Percentiles rank a stretch among this genome's conserved stretches.
Evolutionary conservation across 768 basidiomycete species (phyloP).

Genomic region (Lactarius deliciosus): DNA sequence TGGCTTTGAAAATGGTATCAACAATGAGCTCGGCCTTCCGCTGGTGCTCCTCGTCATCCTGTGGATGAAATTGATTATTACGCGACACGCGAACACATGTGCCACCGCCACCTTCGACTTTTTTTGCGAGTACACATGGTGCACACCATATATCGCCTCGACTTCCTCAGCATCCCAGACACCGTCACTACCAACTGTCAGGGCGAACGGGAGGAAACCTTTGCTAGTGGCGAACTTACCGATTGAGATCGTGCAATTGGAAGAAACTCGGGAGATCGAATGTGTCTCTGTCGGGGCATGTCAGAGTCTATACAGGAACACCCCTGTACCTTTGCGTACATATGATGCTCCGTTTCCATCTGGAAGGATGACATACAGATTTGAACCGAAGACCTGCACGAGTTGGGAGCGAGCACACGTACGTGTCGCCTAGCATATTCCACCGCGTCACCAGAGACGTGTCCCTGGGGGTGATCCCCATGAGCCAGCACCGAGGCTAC

Average conservation of each 20-base stretch:
- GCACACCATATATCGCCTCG: slow-evolving; percentile 94
- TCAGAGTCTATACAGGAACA: slow-evolving; percentile 13
- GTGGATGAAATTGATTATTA: not conserved
- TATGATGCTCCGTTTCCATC: slow-evolving; percentile 91
- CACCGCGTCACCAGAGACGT: slow-evolving; percentile 7
- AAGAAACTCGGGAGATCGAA: slow-evolving; percentile 91
- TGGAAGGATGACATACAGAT: slow-evolving; percentile 35
- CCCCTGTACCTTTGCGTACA: slow-evolving; percentile 43
- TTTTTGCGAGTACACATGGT: slow-evolving; percentile 85
- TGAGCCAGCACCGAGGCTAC: slow-evolving; percentile 46
- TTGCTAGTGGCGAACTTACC: slow-evolving; percentile 42
- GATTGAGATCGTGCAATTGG: slow-evolving; percentile 90
- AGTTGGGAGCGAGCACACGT: slow-evolving; percentile 39
- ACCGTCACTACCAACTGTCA: slow-evolving; percentile 55
- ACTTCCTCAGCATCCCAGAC: slow-evolving; percentile 85
- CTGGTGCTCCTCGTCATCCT: slow-evolving; percentile 79
- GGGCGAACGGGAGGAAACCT: slow-evolving; percentile 15
- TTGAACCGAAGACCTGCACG: slow-evolving; percentile 9
- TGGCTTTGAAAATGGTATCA: slow-evolving; percentile 57
- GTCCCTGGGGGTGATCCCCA: slow-evolving; percentile 40
- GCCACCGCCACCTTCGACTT: slow-evolving; percentile 57
- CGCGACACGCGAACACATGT: not conserved
- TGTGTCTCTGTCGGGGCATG: slow-evolving; percentile 55
- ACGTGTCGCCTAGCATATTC: slow-evolving; percentile 90
- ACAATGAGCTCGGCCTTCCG: slow-evolving; percentile 81